Base-by-base conservation (phyloP, 352 stramenopile genomes). In the Globisporangium splendens region DNA sequence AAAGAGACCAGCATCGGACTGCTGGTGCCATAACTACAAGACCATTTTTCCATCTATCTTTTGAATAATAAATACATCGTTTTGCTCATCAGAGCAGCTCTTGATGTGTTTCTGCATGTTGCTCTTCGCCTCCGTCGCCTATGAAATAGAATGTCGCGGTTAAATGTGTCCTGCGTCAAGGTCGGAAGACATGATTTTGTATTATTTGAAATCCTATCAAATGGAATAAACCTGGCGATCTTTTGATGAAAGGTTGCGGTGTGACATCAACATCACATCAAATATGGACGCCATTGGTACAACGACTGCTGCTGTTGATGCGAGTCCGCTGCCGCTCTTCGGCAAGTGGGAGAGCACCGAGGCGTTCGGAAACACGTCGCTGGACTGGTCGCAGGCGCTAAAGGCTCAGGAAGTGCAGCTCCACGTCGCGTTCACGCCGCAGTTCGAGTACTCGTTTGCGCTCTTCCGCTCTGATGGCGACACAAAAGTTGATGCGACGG, bases 321-420 rank as follows among this genome's bases (percentile, higher is more conserved):
- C 13, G 20, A 47, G 8, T 15, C 13, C 44, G 5, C 13, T 44
- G 20, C 49, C 28, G 5, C 28, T 63, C 31, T 52, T 31, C 18
- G 83, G 83, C 15, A 22, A 57, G 24, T 93, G 83, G 83, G 61
- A 63, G 15, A 93, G 79, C 67, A 80, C 75, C 2, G 83, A 93
- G 22, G 80, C 79, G 7, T 91, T 93, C 31, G 83, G 83, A 14
- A 93, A 89, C 53, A 93, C 83, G 13, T 50, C 77, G 39, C 63
- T 93, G 18, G 83, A 93, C 61, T 93, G 83, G 83, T 77, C 79
- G 41, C 70, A 88, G 43, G 80, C 80, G 22, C 62, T 93, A 11
- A 88, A 88, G 50, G 70, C 82, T 12, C 60, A 72, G 20, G 66
- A 55, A 10, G 79, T 65, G 22, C 59, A 56, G n/a, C 68, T 88